A percentile compares a stretch with the other conserved stretches of the same genome.
phyloP scores from a whole-genome alignment of 2,329 filamentous ascomycete species.

The Colletotrichum chrysophilum region DNA sequence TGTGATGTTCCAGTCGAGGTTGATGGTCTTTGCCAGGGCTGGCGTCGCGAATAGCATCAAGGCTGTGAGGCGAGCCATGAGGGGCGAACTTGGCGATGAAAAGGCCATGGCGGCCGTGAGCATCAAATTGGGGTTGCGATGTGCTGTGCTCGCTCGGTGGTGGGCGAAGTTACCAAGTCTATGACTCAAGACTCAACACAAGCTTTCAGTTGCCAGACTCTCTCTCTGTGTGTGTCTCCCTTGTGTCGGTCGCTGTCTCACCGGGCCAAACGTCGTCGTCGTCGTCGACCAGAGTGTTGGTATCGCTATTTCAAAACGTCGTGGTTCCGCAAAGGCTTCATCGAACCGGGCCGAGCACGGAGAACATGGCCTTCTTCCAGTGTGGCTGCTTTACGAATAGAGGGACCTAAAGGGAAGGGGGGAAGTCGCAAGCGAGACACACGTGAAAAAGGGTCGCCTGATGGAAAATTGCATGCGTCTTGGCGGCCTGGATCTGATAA shows the following conservation, averaged over 20 bases:
- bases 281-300: not conserved
- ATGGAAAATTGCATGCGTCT: constrained; percentile 8
- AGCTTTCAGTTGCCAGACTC: not conserved
- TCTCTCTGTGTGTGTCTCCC: not conserved
- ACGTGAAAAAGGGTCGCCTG: constrained; percentile 14
- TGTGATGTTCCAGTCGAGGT: constrained; percentile 63
- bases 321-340: not conserved
- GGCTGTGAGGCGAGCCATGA: not conserved
- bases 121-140: not conserved
- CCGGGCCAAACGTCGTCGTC: not conserved
- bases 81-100: not conserved
- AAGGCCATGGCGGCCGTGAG: not conserved
- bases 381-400: not conserved
- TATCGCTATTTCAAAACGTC: not conserved
- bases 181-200: not conserved
- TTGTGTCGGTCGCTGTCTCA: not conserved
- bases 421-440: not conserved
- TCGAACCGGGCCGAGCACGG: constrained; percentile 10
- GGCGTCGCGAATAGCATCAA: not conserved
- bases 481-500: constrained; percentile 16
- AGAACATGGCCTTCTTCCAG: not conserved
- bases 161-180: not conserved
- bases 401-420: not conserved
- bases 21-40: constrained; percentile 42
- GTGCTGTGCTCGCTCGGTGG: not conserved